Evolutionary conservation across 768 basidiomycete species (phyloP), one percentile per base, ranked within the genome.

Genomic region (Russula earlei): DNA sequence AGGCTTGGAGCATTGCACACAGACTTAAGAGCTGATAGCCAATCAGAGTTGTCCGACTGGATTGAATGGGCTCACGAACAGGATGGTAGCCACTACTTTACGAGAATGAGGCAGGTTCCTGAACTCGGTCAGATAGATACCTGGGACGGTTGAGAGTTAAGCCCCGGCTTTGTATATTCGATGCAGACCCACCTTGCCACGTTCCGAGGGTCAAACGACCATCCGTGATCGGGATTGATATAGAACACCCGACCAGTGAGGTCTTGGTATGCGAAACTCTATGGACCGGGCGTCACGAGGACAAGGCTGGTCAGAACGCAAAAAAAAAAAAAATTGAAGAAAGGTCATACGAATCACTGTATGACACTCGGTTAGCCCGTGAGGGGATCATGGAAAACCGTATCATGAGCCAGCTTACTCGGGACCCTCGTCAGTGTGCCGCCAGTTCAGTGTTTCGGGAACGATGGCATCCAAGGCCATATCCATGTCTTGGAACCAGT

Each of bases 211-310:
- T 88, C 61, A 95, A 71, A 45, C 75, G 72, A 6, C 81, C 89
- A 55, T 85, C 77, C 2, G 87, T 86, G 62, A 97, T 90, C 3
- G 93, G 93, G 38, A 97, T 69, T 66, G 84, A 82, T 55, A 96
- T 76, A 0, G 88, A 84, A 19, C 86, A 77, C 19, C 94, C 93
- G 44, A 96, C 74, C 31, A 97, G 76, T 4, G 90, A 82, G 3
- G 90, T 80, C 68, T 97, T 96, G 22, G 91, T 91, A 67, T 96
- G 94, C 3, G 90, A 93, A 36, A 87, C 92, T 6, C 87, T 91
- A 62, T 31, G 42, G 38, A 11, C 43, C 15, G 14, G 33, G 38
- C 37, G 40, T 31, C 29, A 31, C 5, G 29, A 5, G 1, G 29
- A 31, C 7, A 31, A 31, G 29, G 10, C 29, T 5, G 29, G 29